phyloP scores from a whole-genome alignment of 164 flowering plant genomes.

The Kingdonia uniflora region DNA sequence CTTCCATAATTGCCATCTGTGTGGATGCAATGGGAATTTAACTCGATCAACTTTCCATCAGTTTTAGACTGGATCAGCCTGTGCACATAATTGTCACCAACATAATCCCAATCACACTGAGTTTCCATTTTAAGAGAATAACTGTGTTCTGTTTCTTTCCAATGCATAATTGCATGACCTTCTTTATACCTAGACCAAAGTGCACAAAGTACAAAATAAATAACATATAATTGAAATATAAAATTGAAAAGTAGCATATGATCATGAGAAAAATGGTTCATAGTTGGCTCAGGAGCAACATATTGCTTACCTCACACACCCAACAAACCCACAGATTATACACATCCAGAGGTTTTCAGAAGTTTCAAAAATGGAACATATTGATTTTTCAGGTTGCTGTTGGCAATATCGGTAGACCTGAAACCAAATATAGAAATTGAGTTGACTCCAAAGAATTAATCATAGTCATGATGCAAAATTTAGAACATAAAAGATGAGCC shows the following conservation, averaged over 20 bases:
- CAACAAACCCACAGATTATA: conserved; percentile 91
- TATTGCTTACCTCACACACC: conserved; percentile 78
- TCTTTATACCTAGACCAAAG: conserved; percentile 57
- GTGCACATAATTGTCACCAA: conserved; percentile 90
- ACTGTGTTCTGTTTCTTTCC: conserved; percentile 95
- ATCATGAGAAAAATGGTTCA: background rate
- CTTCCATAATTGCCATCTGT: conserved; percentile 47
- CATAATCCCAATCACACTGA: conserved; percentile 95
- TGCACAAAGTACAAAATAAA: conserved; percentile 6
- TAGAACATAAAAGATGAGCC: no score
- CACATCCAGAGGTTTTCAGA: conserved; percentile 95
- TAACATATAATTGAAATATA: background rate
- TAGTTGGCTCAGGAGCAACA: background rate
- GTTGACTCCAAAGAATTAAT: background rate
- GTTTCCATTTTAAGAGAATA: conserved; percentile 94
- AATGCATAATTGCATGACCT: conserved; percentile 81
- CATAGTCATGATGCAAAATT: no score
- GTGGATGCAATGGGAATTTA: conserved; percentile 53
- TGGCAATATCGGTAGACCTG: conserved; percentile 97
- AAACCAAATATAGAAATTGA: conserved; percentile 8
- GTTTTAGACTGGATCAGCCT: conserved; percentile 93
- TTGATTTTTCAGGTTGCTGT: conserved; percentile 91
- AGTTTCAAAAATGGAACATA: conserved; percentile 76
- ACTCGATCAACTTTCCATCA: conserved; percentile 88
- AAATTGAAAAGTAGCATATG: background rate